Evolutionary conservation across 192 early-diverging fungal species (phyloP).

Genomic region (Coemansia sp.): DNA sequence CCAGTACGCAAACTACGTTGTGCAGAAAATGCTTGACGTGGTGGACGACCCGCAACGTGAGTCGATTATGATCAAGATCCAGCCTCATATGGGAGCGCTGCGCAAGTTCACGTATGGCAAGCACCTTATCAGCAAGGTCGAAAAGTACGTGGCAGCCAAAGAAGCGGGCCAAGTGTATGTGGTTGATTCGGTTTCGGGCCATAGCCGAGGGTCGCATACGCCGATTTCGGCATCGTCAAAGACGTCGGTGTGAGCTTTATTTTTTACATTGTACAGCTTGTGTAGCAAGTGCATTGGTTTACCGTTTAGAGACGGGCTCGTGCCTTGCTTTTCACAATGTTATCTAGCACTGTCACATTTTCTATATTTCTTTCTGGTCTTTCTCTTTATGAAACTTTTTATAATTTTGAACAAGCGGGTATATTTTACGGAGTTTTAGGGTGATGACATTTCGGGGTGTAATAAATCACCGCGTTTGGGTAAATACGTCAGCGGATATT

Average conservation of each 20-base stretch:
- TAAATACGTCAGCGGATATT: no score
- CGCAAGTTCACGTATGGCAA: constrained; percentile 99
- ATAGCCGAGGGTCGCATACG: constrained; percentile 8
- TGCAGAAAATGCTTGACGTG: constrained; percentile 99
- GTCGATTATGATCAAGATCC: constrained; percentile 85
- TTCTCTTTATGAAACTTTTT: background rate
- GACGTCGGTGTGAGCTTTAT: constrained; percentile 7
- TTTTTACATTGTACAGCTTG: constrained; percentile 9
- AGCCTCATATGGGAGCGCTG: constrained; percentile 85
- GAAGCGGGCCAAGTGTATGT: background rate
- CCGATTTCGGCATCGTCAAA: constrained; percentile 12
- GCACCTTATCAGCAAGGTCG: constrained; percentile 81
- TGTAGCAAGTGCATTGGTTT: background rate
- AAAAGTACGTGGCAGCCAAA: constrained; percentile 38
- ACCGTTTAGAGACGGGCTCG: background rate
- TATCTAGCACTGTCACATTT: background rate
- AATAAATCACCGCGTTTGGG: no score
- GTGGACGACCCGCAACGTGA: constrained; percentile 90
- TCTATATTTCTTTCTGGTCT: background rate
- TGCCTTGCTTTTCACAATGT: constrained; percentile 1
- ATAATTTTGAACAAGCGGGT: no score
- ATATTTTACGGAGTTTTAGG: no score
- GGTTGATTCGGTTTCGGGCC: background rate
- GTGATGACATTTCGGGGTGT: no score
- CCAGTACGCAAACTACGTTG: constrained; percentile 99